These are phyloP conservation scores for Sarocladium kiliense DNA, from an alignment of 2,329 filamentous ascomycete genomes.

Conservation along the genomic window DNA sequence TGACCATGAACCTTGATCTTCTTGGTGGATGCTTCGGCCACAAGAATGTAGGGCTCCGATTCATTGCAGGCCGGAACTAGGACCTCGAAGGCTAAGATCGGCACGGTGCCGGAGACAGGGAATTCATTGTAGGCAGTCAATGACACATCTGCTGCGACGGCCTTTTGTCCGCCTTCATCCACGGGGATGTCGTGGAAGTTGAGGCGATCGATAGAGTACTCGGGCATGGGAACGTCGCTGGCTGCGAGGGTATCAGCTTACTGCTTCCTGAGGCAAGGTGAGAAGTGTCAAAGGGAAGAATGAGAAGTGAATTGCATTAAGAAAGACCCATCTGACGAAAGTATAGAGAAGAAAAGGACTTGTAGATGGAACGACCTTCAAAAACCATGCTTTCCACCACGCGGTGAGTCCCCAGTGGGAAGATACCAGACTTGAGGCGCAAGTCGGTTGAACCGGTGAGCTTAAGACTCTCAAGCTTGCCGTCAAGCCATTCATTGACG, in stretches of 20 bases:
- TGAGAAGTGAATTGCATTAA: conserved; percentile 21
- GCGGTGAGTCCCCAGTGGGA: conserved; percentile 72
- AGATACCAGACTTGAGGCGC: conserved; percentile 69
- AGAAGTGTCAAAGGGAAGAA: conserved; percentile 14
- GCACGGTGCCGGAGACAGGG: conserved; percentile 70
- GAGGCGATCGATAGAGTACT: conserved; percentile 76
- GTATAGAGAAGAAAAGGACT: conserved; percentile 55
- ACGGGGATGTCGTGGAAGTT: conserved; percentile 68
- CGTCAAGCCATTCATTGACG: conserved; percentile 84
- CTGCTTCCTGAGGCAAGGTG: not conserved
- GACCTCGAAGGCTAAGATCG: conserved; percentile 77
- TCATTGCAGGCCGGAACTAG: conserved; percentile 76
- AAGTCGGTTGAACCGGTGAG: conserved; percentile 71
- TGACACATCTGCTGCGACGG: conserved; percentile 76
- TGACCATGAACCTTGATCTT: conserved; percentile 63
- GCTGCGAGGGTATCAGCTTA: conserved; percentile 40
- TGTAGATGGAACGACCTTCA: conserved; percentile 74
- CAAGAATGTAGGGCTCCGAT: conserved; percentile 66
- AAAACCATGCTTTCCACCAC: conserved; percentile 72
- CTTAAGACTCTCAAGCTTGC: conserved; percentile 64
- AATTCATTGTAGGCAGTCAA: conserved; percentile 70
- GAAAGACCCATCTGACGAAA: conserved; percentile 51
- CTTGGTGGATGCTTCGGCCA: conserved; percentile 71
- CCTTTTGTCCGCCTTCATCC: conserved; percentile 37
- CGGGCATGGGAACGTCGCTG: conserved; percentile 72